Evolutionary conservation across 202 grass and related monocot species (phyloP).

Genomic region (Carex sylvatica): DNA sequence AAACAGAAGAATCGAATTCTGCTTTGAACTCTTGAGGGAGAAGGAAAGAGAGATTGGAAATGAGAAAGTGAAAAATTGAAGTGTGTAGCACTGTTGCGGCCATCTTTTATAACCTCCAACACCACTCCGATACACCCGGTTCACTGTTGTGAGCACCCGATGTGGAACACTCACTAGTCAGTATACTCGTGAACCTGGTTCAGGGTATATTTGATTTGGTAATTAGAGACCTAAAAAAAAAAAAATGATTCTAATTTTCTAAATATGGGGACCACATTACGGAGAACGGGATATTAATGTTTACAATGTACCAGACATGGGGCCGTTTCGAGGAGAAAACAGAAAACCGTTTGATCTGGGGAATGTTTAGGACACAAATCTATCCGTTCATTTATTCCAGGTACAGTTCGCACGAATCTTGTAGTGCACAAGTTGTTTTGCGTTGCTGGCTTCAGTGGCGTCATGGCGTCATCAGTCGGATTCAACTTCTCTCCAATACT

Average conservation of each 20-base stretch:
- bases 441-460: background rate
- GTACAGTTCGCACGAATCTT: background rate
- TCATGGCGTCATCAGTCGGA: background rate
- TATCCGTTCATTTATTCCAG: background rate
- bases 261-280: background rate
- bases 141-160: background rate
- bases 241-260: background rate
- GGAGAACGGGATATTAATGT: background rate
- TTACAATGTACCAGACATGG: background rate
- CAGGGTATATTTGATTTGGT: background rate
- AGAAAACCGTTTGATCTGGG: background rate
- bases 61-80: background rate
- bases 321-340: conserved; percentile 2
- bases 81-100: background rate
- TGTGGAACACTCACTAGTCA: background rate
- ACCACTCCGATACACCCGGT: background rate
- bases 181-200: background rate
- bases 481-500: too few species aligned
- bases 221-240: background rate
- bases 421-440: background rate
- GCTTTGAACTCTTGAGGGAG: conserved; percentile 12
- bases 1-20: background rate
- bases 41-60: background rate
- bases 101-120: background rate
- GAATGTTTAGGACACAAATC: background rate